Evolutionary conservation across 345 rosid genomes (phyloP).

Genomic region (Citrus trifoliata): DNA sequence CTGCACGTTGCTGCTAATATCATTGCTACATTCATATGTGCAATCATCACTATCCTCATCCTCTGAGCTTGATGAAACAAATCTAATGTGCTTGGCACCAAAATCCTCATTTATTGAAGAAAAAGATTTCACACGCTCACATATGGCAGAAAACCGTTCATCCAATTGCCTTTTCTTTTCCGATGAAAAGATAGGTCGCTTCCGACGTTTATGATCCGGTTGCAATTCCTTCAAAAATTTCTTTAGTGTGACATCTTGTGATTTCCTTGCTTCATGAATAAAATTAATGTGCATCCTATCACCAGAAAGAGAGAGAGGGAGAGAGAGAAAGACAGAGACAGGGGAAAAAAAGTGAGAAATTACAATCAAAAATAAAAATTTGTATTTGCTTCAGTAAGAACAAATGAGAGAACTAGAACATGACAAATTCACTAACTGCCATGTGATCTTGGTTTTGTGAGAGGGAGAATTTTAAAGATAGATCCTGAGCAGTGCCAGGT

Average conservation of each 20-base stretch:
- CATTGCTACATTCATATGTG: slow-evolving; percentile 27
- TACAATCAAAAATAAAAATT: neutral
- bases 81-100: slow-evolving; percentile 64
- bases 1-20: slow-evolving; percentile 5
- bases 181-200: slow-evolving; percentile 38
- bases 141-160: slow-evolving; percentile 50
- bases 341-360: neutral
- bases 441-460: too few relatives aligned
- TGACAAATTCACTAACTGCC: neutral
- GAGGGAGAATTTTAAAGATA: neutral
- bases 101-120: slow-evolving; percentile 48
- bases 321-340: neutral
- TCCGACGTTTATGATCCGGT: slow-evolving; percentile 24
- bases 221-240: slow-evolving; percentile 32
- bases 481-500: neutral
- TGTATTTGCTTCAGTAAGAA: neutral
- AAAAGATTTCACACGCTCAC: slow-evolving; percentile 69
- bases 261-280: slow-evolving; percentile 58
- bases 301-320: slow-evolving; percentile 6
- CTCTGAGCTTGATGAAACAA: slow-evolving; percentile 66
- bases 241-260: slow-evolving; percentile 42
- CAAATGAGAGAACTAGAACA: neutral
- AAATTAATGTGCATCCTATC: slow-evolving; percentile 66
- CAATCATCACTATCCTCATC: slow-evolving; percentile 44
- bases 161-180: slow-evolving; percentile 41